Base-by-base conservation (phyloP, 148 eudicot genomes). In the Rhododendron williamsianum region DNA sequence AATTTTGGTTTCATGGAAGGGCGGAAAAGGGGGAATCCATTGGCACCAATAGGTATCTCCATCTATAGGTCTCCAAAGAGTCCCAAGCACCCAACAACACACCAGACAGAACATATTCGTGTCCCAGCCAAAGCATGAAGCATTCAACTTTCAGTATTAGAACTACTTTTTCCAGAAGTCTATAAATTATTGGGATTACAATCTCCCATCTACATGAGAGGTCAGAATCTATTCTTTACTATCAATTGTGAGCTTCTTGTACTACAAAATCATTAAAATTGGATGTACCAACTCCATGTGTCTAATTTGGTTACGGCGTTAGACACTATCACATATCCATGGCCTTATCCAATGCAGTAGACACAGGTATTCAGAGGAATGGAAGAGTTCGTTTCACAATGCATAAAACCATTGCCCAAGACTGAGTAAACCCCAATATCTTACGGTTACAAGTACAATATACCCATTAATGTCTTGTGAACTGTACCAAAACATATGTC, bases 81-180 rank as follows among this genome's bases (percentile, higher is more conserved):
- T 58, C 15, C 65, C 83, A 81, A 81, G 45, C 46, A 25, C 83
- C 67, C 67, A 54, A 56, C 23, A 51, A 49, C 82, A 49, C 82
- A 80, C 16, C 6, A 30, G 12, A 25, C 12, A 4, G 6, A 38
- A 54, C 13, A 18, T 81, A 56, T 81, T 54, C 23, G 16, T 30
- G 69, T 30, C 4, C 51, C 18, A 35, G 9, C 19, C 73, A 81
- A 81, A 54, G 46, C 69, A 54, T 35, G 45, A 81, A 81, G 5
- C 46, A 35, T 27, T 45, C 25, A 81, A 54, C 51, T 78, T 25
- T 12, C 16, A 23, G 38, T 54, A 27, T 30, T 33, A 49, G 30
- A 4, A 51, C 81, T n/a, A 78, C 0, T 27, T 13, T 79, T 30
- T 79, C 27, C 12, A 1, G 27, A 49, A 15, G n/a, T 49, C 41